phyloP scores from a whole-genome alignment of 2,329 filamentous ascomycete species.

The Malbranchea zuffiana region DNA sequence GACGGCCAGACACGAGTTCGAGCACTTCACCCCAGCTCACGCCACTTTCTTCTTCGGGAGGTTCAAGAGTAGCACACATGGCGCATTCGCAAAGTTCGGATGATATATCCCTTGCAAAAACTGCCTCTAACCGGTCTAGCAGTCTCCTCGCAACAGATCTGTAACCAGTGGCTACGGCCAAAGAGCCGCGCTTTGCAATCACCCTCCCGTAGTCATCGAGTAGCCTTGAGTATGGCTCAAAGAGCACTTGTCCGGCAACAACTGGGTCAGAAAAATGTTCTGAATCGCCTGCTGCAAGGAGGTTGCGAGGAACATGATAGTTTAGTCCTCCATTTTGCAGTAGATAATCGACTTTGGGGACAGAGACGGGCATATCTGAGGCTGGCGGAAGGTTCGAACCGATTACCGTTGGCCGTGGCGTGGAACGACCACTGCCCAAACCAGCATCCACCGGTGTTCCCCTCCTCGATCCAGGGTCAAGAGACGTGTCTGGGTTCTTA shows the following conservation, averaged over 20 bases:
- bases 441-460: not conserved
- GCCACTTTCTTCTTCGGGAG: conserved; percentile 48
- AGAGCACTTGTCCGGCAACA: conserved; percentile 59
- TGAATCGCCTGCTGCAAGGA: conserved; percentile 48
- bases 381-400: conserved; percentile 66
- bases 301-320: conserved; percentile 58
- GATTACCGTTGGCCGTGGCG: conserved; percentile 6
- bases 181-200: conserved; percentile 69
- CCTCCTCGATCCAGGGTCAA: not conserved
- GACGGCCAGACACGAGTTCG: conserved; percentile 79
- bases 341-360: conserved; percentile 82
- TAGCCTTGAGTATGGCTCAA: conserved; percentile 69
- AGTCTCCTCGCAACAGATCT: conserved; percentile 83
- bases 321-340: conserved; percentile 76
- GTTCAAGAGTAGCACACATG: conserved; percentile 61
- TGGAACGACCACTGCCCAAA: not conserved
- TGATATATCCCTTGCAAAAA: conserved; percentile 87
- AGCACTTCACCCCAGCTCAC: conserved; percentile 93
- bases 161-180: conserved; percentile 92
- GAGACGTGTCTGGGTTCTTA: conserved; percentile 4
- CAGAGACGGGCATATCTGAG: conserved; percentile 53
- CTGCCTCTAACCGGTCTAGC: conserved; percentile 80
- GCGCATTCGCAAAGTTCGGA: conserved; percentile 75
- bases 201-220: conserved; percentile 80
- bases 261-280: conserved; percentile 52